Evolutionary conservation across 495 filamentous ascomycete genomes (phyloP).

Genomic region (Aspergillus baeticus): DNA sequence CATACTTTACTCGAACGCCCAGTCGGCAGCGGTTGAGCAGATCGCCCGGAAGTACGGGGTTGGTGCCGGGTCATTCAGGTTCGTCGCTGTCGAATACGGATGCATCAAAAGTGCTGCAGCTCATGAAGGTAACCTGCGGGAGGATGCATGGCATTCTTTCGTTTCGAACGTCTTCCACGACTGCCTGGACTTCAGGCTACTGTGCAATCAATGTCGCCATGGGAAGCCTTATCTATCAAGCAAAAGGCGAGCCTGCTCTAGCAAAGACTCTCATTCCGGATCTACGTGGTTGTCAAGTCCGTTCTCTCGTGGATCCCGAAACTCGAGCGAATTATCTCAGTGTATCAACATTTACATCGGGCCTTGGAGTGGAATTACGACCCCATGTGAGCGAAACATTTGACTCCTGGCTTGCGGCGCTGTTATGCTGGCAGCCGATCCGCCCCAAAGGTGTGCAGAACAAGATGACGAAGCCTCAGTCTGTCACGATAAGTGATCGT

Average conservation of each 20-base stretch:
- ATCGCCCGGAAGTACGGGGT: constrained; percentile 34
- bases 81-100: constrained; percentile 54
- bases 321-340: constrained; percentile 73
- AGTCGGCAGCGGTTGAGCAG: constrained; percentile 46
- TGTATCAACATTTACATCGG: constrained; percentile 68
- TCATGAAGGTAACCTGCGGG: constrained; percentile 59
- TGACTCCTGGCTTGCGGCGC: constrained; percentile 87
- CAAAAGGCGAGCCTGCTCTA: constrained; percentile 55
- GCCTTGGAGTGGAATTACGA: constrained; percentile 68
- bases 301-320: constrained; percentile 62
- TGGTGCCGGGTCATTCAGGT: constrained; percentile 33
- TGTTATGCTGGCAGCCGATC: constrained; percentile 93
- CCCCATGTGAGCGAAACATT: constrained; percentile 74
- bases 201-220: constrained; percentile 57
- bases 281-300: constrained; percentile 82
- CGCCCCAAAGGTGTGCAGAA: constrained; percentile 72
- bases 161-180: constrained; percentile 54
- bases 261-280: constrained; percentile 70
- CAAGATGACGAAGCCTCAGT: constrained; percentile 69
- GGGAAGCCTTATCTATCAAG: constrained; percentile 55
- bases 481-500: constrained; percentile 47
- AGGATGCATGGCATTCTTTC: constrained; percentile 55
- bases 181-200: constrained; percentile 55
- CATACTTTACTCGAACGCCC: constrained; percentile 28
- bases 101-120: constrained; percentile 49